Evolutionary conservation across 352 stramenopile species (phyloP), one percentile per base, ranked within the genome.

Genomic region (Pythium aristosporum): DNA sequence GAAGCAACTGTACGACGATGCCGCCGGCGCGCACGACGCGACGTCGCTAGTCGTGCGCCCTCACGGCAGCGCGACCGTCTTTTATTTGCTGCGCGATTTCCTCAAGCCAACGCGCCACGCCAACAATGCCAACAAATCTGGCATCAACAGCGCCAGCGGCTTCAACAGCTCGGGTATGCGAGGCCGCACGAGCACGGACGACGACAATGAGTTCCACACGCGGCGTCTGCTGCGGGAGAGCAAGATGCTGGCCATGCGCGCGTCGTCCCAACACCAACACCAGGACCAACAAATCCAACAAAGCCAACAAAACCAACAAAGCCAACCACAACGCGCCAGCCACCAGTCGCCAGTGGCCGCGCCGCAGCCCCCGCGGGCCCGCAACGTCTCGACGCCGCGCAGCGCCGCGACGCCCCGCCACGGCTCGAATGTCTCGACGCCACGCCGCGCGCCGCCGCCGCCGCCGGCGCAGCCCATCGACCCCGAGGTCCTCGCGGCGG

Each of bases 71-170:
- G 68, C 80, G 36, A 77, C 58, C 7, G 75, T 89, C 5, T 92
- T 92, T 59, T 82, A 80, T 59, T 42, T 86, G 16, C 47, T 92
- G 43, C 77, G 83, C 41, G 81, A 92, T 67, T 92, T 92, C 54
- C 72, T 92, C 60, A 90, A 87, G 66, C 81, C 83, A 3, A 43
- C 76, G 16, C 42, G 54, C 11, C 39, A 46, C 39, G 15, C 39
- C 39, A 46, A 46, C 39, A 46, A 16, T 30, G 72, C 67, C 20
- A 72, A 73, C 34, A 46, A 46, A 1, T 25, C 46, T n/a, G 28
- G 28, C 46, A 16, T 4, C 8, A 28, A 52, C 21, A 52, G 21
- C 34, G 71, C 66, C 21, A 73, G 72, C 32, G 39, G 15, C 25
- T 9, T 39, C 34, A 15, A 8, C 34, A 30, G 5, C 34, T 10